Conservation (phyloP, 2,329 filamentous ascomycete genomes). For the Tolypocladium inflatum region DNA sequence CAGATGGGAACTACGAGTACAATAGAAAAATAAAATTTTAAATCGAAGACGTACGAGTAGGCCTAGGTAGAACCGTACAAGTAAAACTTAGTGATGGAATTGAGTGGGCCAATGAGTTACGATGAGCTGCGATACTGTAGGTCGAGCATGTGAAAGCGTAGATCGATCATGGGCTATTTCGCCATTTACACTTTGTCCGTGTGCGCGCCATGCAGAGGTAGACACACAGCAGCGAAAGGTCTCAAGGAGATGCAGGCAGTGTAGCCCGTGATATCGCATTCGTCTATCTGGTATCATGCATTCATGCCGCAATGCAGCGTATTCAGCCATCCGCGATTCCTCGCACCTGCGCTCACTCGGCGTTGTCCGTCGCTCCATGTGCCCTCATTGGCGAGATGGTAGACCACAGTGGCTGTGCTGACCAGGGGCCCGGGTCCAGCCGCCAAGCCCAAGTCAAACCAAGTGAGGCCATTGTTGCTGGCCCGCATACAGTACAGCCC, state of each 20-base stretch:
- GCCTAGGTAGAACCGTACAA: not conserved
- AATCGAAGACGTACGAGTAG: not conserved
- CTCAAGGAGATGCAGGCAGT: not conserved
- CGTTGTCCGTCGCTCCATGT: not conserved
- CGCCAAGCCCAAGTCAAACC: no score
- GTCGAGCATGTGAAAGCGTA: not conserved
- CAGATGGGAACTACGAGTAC: not conserved
- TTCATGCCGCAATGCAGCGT: not conserved
- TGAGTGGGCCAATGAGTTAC: not conserved
- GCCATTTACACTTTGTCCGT: not conserved
- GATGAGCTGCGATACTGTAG: not conserved
- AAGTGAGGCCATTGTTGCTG: not conserved
- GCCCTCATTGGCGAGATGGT: not conserved
- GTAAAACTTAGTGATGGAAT: not conserved
- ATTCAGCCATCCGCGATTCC: not conserved
- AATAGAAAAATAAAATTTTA: not conserved
- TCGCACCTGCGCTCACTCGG: not conserved
- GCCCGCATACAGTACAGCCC: not conserved
- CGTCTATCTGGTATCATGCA: not conserved
- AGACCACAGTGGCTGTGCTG: not conserved
- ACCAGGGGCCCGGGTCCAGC: not conserved
- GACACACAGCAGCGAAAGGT: not conserved
- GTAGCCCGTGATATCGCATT: not conserved
- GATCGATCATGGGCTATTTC: not conserved
- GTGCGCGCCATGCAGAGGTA: not conserved